A percentile compares a stretch with the other conserved stretches of the same genome.
Conservation (phyloP, 2,329 filamentous ascomycete species). For the Ophiostoma populinum region DNA sequence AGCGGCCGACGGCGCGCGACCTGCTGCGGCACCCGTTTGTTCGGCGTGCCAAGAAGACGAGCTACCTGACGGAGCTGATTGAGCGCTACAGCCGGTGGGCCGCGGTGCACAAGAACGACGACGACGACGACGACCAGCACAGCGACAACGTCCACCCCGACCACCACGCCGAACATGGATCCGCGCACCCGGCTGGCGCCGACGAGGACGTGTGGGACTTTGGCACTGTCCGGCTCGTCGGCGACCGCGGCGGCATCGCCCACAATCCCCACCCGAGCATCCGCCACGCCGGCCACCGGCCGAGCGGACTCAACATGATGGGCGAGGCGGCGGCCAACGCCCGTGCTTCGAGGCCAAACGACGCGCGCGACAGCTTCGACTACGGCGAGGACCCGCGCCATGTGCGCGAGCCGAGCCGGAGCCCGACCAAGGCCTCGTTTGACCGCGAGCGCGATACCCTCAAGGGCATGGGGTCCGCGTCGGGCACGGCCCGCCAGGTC, state of each 20-base stretch:
- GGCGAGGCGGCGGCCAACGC: conserved; percentile 70
- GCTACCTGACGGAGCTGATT: conserved; percentile 91
- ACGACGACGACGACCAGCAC: conserved; percentile 32
- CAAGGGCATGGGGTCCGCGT: conserved; percentile 25
- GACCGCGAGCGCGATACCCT: conserved; percentile 34
- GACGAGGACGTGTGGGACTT: conserved; percentile 96
- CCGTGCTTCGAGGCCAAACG: conserved; percentile 37
- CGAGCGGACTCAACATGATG: conserved; percentile 47
- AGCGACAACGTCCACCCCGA: conserved; percentile 27
- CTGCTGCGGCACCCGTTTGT: conserved; percentile 83
- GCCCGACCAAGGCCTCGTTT: conserved; percentile 31
- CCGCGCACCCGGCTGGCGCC: too few species aligned
- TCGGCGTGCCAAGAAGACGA: conserved; percentile 80
- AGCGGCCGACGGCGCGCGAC: conserved; percentile 73
- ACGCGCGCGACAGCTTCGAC: conserved; percentile 30
- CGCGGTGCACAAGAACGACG: conserved; percentile 54
- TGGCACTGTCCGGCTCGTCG: conserved; percentile 77
- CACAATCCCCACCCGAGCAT: background rate
- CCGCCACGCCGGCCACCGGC: conserved; percentile 21
- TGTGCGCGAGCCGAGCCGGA: conserved; percentile 25
- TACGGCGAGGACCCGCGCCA: conserved; percentile 32
- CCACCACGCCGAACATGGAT: too few species aligned
- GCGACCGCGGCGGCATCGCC: conserved; percentile 38
- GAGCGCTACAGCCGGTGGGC: conserved; percentile 80
- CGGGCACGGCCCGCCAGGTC: conserved; percentile 32